Conservation (phyloP, 2,329 filamentous ascomycete species). For the Hypoxylon rubiginosum region DNA sequence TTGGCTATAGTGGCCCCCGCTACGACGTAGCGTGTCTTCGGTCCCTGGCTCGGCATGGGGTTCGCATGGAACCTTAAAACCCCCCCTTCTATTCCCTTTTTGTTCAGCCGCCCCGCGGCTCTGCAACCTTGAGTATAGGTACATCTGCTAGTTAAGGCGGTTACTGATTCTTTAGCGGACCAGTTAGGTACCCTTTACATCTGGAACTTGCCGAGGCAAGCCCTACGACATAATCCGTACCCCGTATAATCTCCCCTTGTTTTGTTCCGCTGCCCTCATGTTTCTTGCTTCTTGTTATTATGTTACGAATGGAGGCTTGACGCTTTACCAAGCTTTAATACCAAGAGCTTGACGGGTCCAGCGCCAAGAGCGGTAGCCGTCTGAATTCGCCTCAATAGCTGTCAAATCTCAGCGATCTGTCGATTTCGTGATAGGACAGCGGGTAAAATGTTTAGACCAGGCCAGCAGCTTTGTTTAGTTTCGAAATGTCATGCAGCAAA, state of each 20-base stretch:
- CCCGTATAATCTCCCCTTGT: conserved; percentile 41
- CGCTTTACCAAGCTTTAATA: neutral
- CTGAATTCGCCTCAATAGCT: neutral
- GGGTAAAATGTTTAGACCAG: conserved; percentile 13
- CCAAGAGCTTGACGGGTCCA: neutral
- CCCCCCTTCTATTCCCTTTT: conserved; percentile 48
- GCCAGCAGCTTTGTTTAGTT: conserved; percentile 27
- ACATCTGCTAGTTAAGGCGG: too few relatives aligned
- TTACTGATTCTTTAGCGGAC: too few relatives aligned
- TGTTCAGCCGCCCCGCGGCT: conserved; percentile 38
- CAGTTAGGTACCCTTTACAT: too few relatives aligned
- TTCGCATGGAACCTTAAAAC: conserved; percentile 43
- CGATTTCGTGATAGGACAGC: conserved; percentile 8
- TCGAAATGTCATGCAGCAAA: conserved; percentile 7
- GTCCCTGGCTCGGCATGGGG: conserved; percentile 28
- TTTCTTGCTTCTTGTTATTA: conserved; percentile 23
- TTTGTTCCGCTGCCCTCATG: conserved; percentile 33
- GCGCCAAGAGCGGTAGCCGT: neutral
- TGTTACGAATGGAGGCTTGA: conserved; percentile 2
- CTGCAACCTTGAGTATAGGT: conserved; percentile 28
- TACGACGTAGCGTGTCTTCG: conserved; percentile 33
- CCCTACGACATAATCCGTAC: conserved; percentile 36
- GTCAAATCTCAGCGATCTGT: neutral
- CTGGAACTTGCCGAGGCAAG: conserved; percentile 29
- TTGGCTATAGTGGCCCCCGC: conserved; percentile 47